phyloP scores from a whole-genome alignment of 2,329 filamentous ascomycete genomes.

The Teratosphaeria gauchensis region DNA sequence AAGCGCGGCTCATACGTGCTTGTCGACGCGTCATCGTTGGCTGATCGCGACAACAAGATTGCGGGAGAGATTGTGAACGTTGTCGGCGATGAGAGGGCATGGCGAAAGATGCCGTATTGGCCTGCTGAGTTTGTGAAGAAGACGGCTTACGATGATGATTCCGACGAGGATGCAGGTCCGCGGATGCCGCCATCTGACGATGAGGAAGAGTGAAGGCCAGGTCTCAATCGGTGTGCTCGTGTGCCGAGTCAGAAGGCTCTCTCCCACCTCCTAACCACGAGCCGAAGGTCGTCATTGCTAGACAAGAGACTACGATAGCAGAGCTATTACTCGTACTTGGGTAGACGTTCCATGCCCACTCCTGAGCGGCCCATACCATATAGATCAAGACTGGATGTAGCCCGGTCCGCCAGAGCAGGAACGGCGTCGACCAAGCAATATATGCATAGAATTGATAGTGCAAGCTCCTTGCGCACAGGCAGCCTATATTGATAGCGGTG shows the following conservation, averaged over 20 bases:
- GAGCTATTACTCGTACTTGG: slow-evolving; percentile 66
- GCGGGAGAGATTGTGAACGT: slow-evolving; percentile 87
- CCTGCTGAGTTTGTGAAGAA: slow-evolving; percentile 29
- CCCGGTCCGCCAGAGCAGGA: slow-evolving; percentile 71
- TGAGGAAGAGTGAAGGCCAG: slow-evolving; percentile 11
- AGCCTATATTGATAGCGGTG: slow-evolving; percentile 65
- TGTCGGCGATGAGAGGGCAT: slow-evolving; percentile 80
- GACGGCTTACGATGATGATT: slow-evolving; percentile 53
- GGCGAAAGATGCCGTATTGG: slow-evolving; percentile 88
- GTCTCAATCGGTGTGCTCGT: slow-evolving; percentile 8
- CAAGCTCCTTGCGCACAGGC: slow-evolving; percentile 77
- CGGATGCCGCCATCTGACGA: slow-evolving; percentile 26
- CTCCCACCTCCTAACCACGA: slow-evolving; percentile 38
- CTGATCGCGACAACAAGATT: slow-evolving; percentile 64
- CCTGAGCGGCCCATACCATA: slow-evolving; percentile 64
- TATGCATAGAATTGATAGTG: slow-evolving; percentile 96
- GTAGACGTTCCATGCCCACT: slow-evolving; percentile 90
- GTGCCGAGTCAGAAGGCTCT: slow-evolving; percentile 1
- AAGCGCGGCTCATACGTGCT: slow-evolving; percentile 81
- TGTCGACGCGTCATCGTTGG: slow-evolving; percentile 59
- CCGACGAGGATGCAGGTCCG: slow-evolving; percentile 49
- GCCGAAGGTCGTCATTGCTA: slow-evolving; percentile 57
- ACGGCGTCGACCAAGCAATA: slow-evolving; percentile 80
- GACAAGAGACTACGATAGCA: slow-evolving; percentile 56
- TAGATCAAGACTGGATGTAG: slow-evolving; percentile 59